Evolutionary conservation across 495 filamentous ascomycete species (phyloP), one percentile per base, ranked within the genome.

Genomic region (Oleoguttula mirabilis): DNA sequence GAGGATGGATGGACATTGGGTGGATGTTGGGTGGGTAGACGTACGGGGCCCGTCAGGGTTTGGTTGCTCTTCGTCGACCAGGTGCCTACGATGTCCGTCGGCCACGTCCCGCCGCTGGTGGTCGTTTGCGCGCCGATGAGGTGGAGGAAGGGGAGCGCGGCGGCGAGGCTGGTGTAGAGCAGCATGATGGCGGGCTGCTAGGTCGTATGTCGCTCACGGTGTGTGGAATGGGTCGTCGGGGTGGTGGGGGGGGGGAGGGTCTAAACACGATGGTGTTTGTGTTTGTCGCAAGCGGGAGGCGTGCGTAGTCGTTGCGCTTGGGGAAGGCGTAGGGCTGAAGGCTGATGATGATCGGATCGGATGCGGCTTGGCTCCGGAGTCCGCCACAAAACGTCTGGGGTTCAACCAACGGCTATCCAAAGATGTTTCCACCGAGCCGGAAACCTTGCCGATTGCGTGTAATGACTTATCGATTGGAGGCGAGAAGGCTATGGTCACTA

Each of bases 41-140:
- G 25, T 7, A 28, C 82, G 35, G 82, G 77, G 24, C 82, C 82
- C 7, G 82, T 87, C 24, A 84, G 54, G 21, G 82, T 80, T 23
- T 72, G 69, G 50, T 70, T 71, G 28, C 79, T 82, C 62, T 87
- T 88, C 20, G 76, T 79, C 4, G 77, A 75, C 82, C 82, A 88
- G 41, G 82, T 87, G 35, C 82, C 82, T 17, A 74, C 69, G 22
- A 85, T 63, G 41, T 76, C 35, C 5, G 32, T 37, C 10, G 43
- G 43, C 4, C 19, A 44, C 23, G 30, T 36, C 7, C 12, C 12
- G 27, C 24, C 28, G 3, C n/a, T n/a, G n/a, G n/a, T n/a, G 7
- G 25, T 28, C 7, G 30, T 25, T 31, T 51, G 48, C 11, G 48
- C 48, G 12, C 16, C 10, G 22, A 24, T 20, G 16, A 20, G 31